A percentile compares a stretch with the other conserved stretches of the same genome.
These are phyloP conservation scores for Sclerotinia nivalis DNA, from an alignment of 2,329 filamentous ascomycete species.

Conservation along the genomic window DNA sequence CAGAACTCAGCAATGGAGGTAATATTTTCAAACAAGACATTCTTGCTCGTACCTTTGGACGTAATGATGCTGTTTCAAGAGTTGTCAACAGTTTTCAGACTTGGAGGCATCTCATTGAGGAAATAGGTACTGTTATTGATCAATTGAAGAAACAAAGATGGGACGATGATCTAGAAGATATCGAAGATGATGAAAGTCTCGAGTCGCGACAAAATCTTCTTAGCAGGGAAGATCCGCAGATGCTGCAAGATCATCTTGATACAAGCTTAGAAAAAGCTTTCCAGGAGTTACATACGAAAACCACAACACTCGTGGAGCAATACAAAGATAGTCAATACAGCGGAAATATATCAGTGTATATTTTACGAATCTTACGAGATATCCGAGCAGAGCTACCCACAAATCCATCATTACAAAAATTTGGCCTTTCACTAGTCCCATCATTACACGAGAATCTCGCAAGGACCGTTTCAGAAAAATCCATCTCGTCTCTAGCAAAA, in stretches of 20 bases:
- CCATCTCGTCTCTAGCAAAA: conserved; percentile 52
- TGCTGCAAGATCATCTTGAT: conserved; percentile 61
- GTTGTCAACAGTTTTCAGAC: conserved; percentile 64
- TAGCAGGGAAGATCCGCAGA: conserved; percentile 69
- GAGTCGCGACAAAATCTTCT: conserved; percentile 66
- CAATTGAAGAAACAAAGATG: conserved; percentile 68
- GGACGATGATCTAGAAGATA: conserved; percentile 70
- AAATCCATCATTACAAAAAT: conserved; percentile 50
- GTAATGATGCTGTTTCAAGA: conserved; percentile 63
- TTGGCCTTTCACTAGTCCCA: conserved; percentile 62
- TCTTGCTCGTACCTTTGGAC: conserved; percentile 69
- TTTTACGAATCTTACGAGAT: conserved; percentile 73
- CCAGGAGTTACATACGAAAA: conserved; percentile 56
- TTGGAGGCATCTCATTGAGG: conserved; percentile 75
- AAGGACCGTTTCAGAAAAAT: conserved; percentile 50
- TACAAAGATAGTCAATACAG: conserved; percentile 50
- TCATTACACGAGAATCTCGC: conserved; percentile 65
- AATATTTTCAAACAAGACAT: conserved; percentile 68
- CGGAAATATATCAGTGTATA: conserved; percentile 60
- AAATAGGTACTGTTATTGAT: conserved; percentile 62
- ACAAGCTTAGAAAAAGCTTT: conserved; percentile 59
- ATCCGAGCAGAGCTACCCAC: conserved; percentile 66
- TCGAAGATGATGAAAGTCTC: conserved; percentile 71
- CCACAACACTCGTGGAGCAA: conserved; percentile 53
- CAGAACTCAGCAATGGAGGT: conserved; percentile 66